Percentiles rank a stretch among this genome's conserved stretches.
Conservation (phyloP, 2,329 filamentous ascomycete genomes). For the Sphaerulina populicola region DNA sequence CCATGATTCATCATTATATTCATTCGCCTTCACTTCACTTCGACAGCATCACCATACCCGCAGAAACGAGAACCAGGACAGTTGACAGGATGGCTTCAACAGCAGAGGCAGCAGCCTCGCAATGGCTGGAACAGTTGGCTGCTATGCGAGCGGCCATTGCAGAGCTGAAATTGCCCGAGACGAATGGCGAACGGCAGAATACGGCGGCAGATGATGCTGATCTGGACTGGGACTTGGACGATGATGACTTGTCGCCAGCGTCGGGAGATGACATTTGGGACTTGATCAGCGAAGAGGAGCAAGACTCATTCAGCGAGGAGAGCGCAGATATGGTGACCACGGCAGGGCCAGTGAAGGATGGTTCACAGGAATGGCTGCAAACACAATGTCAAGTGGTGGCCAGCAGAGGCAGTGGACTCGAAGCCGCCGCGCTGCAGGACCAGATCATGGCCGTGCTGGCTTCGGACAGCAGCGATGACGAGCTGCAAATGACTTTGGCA, state of each 20-base stretch:
- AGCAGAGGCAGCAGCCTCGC: slow-evolving; percentile 16
- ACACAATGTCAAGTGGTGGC: slow-evolving; percentile 61
- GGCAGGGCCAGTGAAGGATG: slow-evolving; percentile 31
- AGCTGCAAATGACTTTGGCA: slow-evolving; percentile 81
- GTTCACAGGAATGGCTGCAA: slow-evolving; percentile 56
- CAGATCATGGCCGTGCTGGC: slow-evolving; percentile 69
- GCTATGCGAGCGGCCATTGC: slow-evolving; percentile 82
- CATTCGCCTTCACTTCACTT: too few species aligned
- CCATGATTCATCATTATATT: too few species aligned
- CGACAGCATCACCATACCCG: too few species aligned
- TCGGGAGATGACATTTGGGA: slow-evolving; percentile 85
- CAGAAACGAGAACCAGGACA: neutral
- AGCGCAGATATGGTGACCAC: slow-evolving; percentile 44
- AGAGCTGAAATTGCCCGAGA: slow-evolving; percentile 52
- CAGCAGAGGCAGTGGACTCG: slow-evolving; percentile 55
- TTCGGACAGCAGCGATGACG: slow-evolving; percentile 64
- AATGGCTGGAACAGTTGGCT: slow-evolving; percentile 75
- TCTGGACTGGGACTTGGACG: slow-evolving; percentile 52
- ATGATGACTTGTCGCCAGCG: slow-evolving; percentile 54
- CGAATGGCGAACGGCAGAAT: slow-evolving; percentile 40
- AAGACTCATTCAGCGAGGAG: slow-evolving; percentile 58
- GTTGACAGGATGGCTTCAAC: slow-evolving; percentile 15
- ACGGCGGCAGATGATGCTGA: slow-evolving; percentile 9
- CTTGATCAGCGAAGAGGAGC: slow-evolving; percentile 68
- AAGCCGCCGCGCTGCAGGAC: slow-evolving; percentile 61